Base-by-base conservation (phyloP, 208 protist species). In the Wallacemonas sp. region DNA sequence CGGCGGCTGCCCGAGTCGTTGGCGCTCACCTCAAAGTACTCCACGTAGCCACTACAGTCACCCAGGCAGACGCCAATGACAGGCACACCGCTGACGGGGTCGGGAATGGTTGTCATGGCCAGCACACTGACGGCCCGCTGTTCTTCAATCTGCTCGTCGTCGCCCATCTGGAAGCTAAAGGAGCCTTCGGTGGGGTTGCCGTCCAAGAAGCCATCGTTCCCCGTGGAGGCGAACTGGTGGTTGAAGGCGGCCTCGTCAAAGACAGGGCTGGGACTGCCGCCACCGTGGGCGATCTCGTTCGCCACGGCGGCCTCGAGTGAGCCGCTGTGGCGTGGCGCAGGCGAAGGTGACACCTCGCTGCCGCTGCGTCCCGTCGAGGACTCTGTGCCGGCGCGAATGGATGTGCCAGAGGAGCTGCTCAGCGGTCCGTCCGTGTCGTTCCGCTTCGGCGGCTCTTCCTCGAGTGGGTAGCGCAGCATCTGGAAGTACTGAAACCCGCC, bases 41-140 rank as follows among this genome's bases (percentile, higher is more conserved):
- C 80, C 1, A 95, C 79, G 49, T 87, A 77, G 24, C 90, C 87
- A 65, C 74, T 93, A 66, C 73, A 85, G 61, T 95, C 90, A n/a
- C 90, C 90, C 1, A 95, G 39, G 65, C 81, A 89, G 29, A 95
- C 29, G 3, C 82, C 78, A 23, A 95, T 57, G 39, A 88, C 76
- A 26, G 90, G 82, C 6, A 69, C 67, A 0, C 83, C 87, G 56
- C 82, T 86, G 34, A 87, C 72, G n/a, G 85, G 82, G 65, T 93
- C 87, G 21, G 85, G 76, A 48, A 95, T 49, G 24, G 85, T 87
- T 3, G 82, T 83, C 65, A 95, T 78, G 11, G 82, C 75, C 38
- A 95, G 72, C 16, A 80, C 74, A 47, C 74, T 90, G 11, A 93
- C 81, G 8, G 80, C 73, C 39, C 76, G 77, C 14, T 77, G 64